phyloP scores from a whole-genome alignment of 805 yeast genomes.

The Hanseniaspora pseudoguilliermondii region DNA sequence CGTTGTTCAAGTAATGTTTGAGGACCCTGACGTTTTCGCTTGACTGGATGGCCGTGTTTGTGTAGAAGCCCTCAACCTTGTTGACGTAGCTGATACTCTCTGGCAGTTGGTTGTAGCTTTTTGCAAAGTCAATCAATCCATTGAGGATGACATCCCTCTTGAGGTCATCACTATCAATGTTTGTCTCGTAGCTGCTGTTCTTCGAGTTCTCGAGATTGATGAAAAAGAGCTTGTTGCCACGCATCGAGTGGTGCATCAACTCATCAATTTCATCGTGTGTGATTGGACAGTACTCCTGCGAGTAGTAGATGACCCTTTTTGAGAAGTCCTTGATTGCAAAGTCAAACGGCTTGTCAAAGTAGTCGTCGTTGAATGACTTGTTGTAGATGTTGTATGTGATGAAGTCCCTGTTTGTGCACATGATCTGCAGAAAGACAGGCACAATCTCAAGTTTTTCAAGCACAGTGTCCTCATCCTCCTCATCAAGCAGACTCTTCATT shows the following conservation, averaged over 20 bases:
- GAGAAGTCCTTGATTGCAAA: constrained; percentile 48
- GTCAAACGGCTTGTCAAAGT: constrained; percentile 38
- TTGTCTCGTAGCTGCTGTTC: constrained; percentile 3
- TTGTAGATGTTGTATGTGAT: constrained; percentile 50
- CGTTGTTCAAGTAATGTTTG: not conserved
- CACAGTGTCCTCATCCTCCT: not conserved
- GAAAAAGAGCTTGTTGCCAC: not conserved
- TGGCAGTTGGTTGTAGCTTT: constrained; percentile 6
- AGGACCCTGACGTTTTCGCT: not conserved
- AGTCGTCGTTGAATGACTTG: constrained; percentile 52
- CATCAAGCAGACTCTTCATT: constrained; percentile 7
- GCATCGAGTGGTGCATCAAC: not conserved
- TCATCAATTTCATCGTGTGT: constrained; percentile 15
- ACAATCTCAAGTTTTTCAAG: constrained; percentile 25
- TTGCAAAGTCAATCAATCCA: constrained; percentile 7
- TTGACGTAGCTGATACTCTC: constrained; percentile 10
- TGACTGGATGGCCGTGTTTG: not conserved
- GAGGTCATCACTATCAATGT: not conserved
- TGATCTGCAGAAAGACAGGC: constrained; percentile 46
- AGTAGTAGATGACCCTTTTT: constrained; percentile 41
- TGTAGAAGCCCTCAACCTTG: not conserved
- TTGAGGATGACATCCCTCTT: not conserved
- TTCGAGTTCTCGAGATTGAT: constrained; percentile 6
- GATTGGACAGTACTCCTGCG: constrained; percentile 23
- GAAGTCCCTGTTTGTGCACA: constrained; percentile 40